phyloP scores from a whole-genome alignment of 345 rosid species.

The Aquilaria yunnanensis region DNA sequence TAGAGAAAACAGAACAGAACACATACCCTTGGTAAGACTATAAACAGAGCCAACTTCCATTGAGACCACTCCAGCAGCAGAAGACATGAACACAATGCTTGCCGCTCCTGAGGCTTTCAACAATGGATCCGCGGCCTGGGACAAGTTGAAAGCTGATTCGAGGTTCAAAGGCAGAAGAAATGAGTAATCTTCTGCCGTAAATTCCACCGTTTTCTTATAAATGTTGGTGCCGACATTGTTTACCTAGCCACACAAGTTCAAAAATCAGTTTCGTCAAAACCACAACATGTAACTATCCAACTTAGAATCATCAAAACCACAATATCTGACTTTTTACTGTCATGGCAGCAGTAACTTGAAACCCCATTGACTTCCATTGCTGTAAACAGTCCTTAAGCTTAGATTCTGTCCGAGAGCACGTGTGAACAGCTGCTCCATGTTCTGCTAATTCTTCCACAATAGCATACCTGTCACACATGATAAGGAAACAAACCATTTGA shows the following conservation, averaged over 20 bases:
- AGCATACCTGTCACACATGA: too few species aligned
- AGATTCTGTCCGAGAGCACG: conserved; percentile 4
- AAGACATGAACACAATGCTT: conserved; percentile 45
- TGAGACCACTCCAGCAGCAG: conserved; percentile 18
- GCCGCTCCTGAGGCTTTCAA: conserved; percentile 44
- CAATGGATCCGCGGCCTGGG: conserved; percentile 50
- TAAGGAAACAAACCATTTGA: not conserved
- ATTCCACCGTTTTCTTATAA: conserved; percentile 20
- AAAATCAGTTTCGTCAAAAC: too few species aligned
- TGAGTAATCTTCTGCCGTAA: conserved; percentile 30
- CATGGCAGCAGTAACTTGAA: not conserved
- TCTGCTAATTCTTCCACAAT: not conserved
- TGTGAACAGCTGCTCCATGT: not conserved
- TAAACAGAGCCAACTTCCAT: too few species aligned
- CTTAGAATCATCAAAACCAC: conserved; percentile 5
- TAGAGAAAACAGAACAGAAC: too few species aligned
- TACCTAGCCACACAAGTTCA: not conserved
- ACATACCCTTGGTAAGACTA: too few species aligned
- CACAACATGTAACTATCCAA: not conserved
- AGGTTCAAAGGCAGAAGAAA: conserved; percentile 31
- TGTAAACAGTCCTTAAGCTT: not conserved
- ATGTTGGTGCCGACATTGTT: too few species aligned
- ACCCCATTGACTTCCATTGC: not conserved
- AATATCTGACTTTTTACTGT: conserved; percentile 20
- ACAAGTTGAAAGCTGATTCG: conserved; percentile 45